A percentile compares a stretch with the other conserved stretches of the same genome.
Evolutionary conservation across 495 filamentous ascomycete genomes (phyloP).

Genomic region (Baudoinia panamericana): DNA sequence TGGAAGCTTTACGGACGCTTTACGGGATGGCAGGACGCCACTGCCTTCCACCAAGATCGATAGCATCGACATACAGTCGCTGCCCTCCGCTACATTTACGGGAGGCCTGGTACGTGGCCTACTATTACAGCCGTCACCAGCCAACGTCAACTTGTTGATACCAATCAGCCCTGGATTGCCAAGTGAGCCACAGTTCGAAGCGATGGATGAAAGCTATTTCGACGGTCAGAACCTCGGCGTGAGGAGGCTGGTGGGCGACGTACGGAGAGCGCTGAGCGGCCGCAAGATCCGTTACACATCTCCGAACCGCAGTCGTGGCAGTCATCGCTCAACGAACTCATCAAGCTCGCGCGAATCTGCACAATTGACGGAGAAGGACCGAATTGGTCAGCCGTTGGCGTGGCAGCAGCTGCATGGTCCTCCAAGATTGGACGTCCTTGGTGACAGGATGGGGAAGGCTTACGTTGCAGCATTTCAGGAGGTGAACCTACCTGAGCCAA

Average conservation of each 20-base stretch:
- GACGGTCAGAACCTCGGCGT: slow-evolving; percentile 45
- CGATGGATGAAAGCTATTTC: slow-evolving; percentile 8
- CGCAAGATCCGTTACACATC: slow-evolving; percentile 27
- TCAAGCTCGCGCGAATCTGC: slow-evolving; percentile 8
- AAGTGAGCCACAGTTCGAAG: not conserved
- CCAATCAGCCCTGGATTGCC: slow-evolving; percentile 40
- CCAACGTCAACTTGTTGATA: slow-evolving; percentile 62
- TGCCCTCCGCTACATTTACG: slow-evolving; percentile 48
- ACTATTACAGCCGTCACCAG: slow-evolving; percentile 46
- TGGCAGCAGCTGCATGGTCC: slow-evolving; percentile 17
- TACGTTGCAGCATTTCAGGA: slow-evolving; percentile 16
- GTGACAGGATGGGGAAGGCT: slow-evolving; percentile 1
- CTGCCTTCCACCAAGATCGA: slow-evolving; percentile 37
- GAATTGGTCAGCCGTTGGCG: not conserved
- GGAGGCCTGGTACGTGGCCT: slow-evolving; percentile 72
- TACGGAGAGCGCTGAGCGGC: slow-evolving; percentile 74
- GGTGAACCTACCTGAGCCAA: not conserved
- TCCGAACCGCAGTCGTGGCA: slow-evolving; percentile 9
- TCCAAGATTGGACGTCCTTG: slow-evolving; percentile 12
- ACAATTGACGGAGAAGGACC: not conserved
- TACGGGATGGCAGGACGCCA: slow-evolving; percentile 58
- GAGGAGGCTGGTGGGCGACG: slow-evolving; percentile 73
- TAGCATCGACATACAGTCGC: slow-evolving; percentile 21
- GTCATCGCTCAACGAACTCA: slow-evolving; percentile 19
- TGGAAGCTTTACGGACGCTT: slow-evolving; percentile 74